Base-by-base conservation (phyloP, 2,329 filamentous ascomycete species). In the Trichophaea hybrida region DNA sequence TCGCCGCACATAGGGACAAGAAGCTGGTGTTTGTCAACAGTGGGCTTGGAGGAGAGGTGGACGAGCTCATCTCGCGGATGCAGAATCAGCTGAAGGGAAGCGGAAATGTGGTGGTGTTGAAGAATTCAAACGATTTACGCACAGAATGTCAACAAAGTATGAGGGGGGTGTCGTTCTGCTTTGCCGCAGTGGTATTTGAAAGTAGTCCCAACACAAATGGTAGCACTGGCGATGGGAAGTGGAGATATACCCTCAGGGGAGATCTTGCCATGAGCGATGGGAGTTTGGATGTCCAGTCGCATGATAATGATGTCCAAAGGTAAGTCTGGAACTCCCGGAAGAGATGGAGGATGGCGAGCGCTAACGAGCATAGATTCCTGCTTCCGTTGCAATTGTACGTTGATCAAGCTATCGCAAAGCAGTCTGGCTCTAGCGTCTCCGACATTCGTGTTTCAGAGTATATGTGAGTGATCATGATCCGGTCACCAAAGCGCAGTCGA, bases 211-310 rank as follows among this genome's bases (percentile, higher is more conserved):
- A 93, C 15, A 46, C 60, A 3, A 31, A 32, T n/a, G 52, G 44
- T 2, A 58, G 51, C 73, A 87, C 87, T 7, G 64, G 70, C 0
- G 78, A 77, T 5, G 78, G 78, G 1, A 72, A 79, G 49, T 95
- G 90, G 90, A 94, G 93, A 72, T 96, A 95, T 69, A 90, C 87
- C 0, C 76, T 95, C 32, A 78, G 86, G 59, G 82, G 82, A 2
- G 90, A 95, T 69, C 84, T 84, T 38, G 76, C 81, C 0, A 76
- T 94, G 59, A 83, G 83, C 17, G 70, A 72, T 6, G 51, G 43
- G n/a, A 79, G 78, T 58, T 82, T 94, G 62, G 77, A 84, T 64
- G 79, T 85, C 34, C 75, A 82, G 37, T 75, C 75, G n/a, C 72
- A 76, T 49, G 76, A 78, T 65, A 94, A 94, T 69, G 85, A 88